Conservation (phyloP, 805 yeast genomes). For the Candida awuae region DNA sequence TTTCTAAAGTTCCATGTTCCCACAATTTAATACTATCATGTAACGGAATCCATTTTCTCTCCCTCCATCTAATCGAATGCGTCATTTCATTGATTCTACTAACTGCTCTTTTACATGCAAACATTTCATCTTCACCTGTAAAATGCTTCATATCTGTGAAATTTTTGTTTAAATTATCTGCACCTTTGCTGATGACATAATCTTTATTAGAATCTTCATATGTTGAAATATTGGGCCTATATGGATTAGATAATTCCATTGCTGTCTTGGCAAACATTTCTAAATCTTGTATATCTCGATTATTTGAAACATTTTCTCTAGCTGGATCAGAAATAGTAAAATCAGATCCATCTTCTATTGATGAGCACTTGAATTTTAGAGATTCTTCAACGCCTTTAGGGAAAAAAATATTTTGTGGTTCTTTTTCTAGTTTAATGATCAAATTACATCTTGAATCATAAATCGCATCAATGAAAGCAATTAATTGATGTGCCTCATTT, state of each 20-base stretch:
- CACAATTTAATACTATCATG: constrained; percentile 48
- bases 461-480: constrained; percentile 58
- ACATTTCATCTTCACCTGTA: constrained; percentile 71
- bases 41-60: constrained; percentile 48
- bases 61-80: constrained; percentile 38
- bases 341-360: constrained; percentile 11
- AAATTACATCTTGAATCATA: constrained; percentile 61
- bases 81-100: constrained; percentile 45
- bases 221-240: constrained; percentile 59
- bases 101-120: constrained; percentile 66
- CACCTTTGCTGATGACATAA: constrained; percentile 20
- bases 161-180: constrained; percentile 25
- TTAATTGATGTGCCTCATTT: constrained; percentile 62
- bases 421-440: constrained; percentile 42
- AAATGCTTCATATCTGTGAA: constrained; percentile 46
- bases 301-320: not conserved
- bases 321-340: constrained; percentile 8
- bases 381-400: constrained; percentile 35
- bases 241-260: constrained; percentile 53
- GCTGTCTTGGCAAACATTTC: constrained; percentile 64
- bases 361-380: constrained; percentile 14
- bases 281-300: constrained; percentile 37
- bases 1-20: constrained; percentile 30
- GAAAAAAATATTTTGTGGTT: constrained; percentile 50
- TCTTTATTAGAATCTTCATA: constrained; percentile 43